Percentiles rank a stretch among this genome's conserved stretches.
Conservation (phyloP, 441 rosid species). For the Daphne laureola region DNA sequence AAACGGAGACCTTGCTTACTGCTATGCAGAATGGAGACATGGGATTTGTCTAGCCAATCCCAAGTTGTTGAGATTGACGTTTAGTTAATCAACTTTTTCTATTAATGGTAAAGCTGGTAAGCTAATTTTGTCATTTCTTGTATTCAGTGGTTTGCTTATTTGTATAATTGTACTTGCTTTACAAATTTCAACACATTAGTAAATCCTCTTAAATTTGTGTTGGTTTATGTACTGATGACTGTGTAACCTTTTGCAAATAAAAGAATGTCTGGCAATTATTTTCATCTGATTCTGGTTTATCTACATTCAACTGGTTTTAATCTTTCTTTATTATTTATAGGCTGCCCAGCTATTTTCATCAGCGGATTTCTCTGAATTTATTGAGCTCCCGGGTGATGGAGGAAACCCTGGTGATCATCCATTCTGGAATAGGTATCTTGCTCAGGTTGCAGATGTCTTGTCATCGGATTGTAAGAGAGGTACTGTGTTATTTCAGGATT, state of each 20-base stretch:
- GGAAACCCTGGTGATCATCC: conserved; percentile 39
- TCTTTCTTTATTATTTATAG: conserved; percentile 28
- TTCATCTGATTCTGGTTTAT: conserved; percentile 11
- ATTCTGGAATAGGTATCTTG: conserved; percentile 50
- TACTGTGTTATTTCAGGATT: conserved; percentile 18
- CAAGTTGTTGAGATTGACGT: no score
- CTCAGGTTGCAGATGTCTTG: conserved; percentile 49
- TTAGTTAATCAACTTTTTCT: no score
- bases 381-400: conserved; percentile 48
- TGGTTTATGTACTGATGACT: not conserved
- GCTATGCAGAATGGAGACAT: no score
- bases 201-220: no score
- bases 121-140: no score
- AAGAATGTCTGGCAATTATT: conserved; percentile 12
- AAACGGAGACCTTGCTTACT: no score
- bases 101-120: no score
- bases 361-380: conserved; percentile 46
- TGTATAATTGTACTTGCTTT: no score
- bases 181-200: no score
- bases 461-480: conserved; percentile 44
- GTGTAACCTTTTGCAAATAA: not conserved
- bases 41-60: no score
- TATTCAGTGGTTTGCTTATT: no score
- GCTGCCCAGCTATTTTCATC: conserved; percentile 64
- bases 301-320: conserved; percentile 9